phyloP scores from a whole-genome alignment of 202 grass and related monocot genomes.

The Zoysia matrella region DNA sequence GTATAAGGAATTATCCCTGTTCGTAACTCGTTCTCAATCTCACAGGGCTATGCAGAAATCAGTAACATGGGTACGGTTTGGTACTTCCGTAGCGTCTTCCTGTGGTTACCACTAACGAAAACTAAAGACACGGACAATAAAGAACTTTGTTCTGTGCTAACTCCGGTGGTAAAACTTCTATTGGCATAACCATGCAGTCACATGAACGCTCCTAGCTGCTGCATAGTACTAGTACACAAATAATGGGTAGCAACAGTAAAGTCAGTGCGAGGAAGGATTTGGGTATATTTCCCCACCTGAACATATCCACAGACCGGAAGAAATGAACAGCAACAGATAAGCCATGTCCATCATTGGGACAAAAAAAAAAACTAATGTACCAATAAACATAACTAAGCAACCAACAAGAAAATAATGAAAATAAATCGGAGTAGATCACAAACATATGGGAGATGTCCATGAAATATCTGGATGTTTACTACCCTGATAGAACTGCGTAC shows the following conservation, averaged over 20 bases:
- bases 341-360: not conserved
- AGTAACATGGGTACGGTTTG: not conserved
- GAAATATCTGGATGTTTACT: not conserved
- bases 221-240: not conserved
- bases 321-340: not conserved
- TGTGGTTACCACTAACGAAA: not conserved
- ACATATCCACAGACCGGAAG: not conserved
- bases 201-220: not conserved
- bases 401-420: not conserved
- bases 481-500: not conserved
- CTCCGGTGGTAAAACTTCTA: not conserved
- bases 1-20: not conserved
- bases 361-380: not conserved
- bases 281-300: not conserved
- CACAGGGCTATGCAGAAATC: not conserved
- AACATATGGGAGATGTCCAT: slow-evolving; percentile 7
- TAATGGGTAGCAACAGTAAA: not conserved
- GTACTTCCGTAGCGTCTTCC: not conserved
- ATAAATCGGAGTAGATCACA: not conserved
- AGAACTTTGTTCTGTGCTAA: not conserved
- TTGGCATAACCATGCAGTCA: not conserved
- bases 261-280: not conserved
- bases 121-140: not conserved
- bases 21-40: not conserved
- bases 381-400: not conserved